These are phyloP conservation scores for Starmerella floris DNA, from an alignment of 805 yeast species.

Conservation along the genomic window DNA sequence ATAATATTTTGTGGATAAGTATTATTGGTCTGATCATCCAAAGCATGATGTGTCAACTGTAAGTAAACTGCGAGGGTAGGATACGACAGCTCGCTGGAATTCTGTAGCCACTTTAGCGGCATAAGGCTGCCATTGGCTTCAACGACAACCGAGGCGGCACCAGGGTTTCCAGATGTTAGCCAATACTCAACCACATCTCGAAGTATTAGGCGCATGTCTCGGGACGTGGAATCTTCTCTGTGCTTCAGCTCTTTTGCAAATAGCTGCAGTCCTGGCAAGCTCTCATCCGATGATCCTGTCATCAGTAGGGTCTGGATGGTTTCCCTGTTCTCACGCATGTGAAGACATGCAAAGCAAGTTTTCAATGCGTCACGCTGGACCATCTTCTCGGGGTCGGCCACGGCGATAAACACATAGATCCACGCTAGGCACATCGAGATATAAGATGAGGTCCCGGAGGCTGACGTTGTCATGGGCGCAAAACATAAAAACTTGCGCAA, in stretches of 20 bases:
- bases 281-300: too few relatives aligned
- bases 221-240: too few relatives aligned
- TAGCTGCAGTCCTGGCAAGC: too few relatives aligned
- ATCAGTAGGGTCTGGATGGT: too few relatives aligned
- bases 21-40: too few relatives aligned
- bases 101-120: neutral
- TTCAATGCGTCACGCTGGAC: neutral
- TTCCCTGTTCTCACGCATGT: neutral
- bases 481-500: neutral
- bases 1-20: too few relatives aligned
- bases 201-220: too few relatives aligned
- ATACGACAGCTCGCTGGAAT: too few relatives aligned
- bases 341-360: neutral
- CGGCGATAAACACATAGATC: neutral
- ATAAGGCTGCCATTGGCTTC: neutral
- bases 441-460: neutral
- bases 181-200: neutral
- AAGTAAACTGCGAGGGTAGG: too few relatives aligned
- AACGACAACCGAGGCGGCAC: neutral
- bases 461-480: neutral
- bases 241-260: too few relatives aligned
- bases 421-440: neutral
- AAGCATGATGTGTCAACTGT: too few relatives aligned
- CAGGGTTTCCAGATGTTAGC: neutral
- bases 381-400: neutral